Evolutionary conservation across 1,139 yeast species (phyloP).

Genomic region (Zygosaccharomyces pseudobailii): DNA sequence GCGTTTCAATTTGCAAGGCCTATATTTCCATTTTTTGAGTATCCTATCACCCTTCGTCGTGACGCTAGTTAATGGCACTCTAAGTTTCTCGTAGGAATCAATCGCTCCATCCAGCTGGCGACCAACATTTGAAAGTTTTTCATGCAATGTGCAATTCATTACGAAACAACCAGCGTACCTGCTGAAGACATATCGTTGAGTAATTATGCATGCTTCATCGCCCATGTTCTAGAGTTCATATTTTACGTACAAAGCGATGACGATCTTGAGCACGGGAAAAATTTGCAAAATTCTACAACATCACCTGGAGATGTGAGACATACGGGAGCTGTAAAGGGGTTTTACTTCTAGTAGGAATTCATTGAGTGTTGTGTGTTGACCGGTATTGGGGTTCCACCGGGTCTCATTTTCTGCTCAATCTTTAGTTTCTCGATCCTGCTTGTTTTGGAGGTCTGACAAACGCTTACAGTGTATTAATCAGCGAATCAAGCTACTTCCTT

Average conservation of each 20-base stretch:
- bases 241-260: not conserved
- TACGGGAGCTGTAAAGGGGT: not conserved
- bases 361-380: conserved; percentile 4
- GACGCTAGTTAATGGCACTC: not conserved
- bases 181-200: not conserved
- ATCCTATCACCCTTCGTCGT: conserved; percentile 1
- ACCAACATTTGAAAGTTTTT: not conserved
- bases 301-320: not conserved
- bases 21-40: conserved; percentile 13
- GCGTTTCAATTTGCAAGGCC: not conserved
- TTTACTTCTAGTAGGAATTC: not conserved
- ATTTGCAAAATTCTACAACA: conserved; percentile 1
- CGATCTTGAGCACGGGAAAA: not conserved
- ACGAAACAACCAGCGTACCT: not conserved
- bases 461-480: not conserved
- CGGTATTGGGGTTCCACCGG: conserved; percentile 5
- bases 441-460: not conserved
- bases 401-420: conserved; percentile 1
- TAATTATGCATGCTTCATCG: not conserved
- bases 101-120: not conserved
- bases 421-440: not conserved
- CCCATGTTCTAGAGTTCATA: not conserved
- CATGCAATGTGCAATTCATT: not conserved
- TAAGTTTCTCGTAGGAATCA: not conserved
- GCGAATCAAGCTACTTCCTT: not conserved